Evolutionary conservation across 2,329 filamentous ascomycete genomes (phyloP).

Genomic region (Alternaria ventricosa): DNA sequence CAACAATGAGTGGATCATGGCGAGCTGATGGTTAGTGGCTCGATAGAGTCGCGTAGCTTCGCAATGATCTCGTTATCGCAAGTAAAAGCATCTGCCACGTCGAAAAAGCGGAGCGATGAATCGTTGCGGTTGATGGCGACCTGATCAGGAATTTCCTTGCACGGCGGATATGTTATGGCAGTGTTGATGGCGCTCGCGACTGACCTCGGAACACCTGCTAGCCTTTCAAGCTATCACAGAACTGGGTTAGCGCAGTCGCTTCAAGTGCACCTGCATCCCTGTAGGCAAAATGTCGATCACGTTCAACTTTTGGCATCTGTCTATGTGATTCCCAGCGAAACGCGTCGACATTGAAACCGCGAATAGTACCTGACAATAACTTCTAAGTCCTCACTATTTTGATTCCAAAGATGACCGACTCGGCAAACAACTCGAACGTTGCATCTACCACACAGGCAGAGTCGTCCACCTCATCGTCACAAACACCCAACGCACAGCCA

Average conservation of each 20-base stretch:
- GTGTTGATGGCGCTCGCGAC: neutral
- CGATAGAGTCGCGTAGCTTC: neutral
- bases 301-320: constrained; percentile 4
- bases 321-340: neutral
- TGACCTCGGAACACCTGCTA: neutral
- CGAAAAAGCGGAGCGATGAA: neutral
- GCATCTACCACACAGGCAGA: neutral
- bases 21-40: neutral
- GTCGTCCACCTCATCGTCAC: neutral
- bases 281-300: constrained; percentile 9
- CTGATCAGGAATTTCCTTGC: neutral
- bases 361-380: too few species aligned
- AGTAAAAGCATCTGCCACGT: neutral
- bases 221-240: neutral
- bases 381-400: too few species aligned
- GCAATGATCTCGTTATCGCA: neutral
- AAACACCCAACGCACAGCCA: neutral
- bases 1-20: too few species aligned
- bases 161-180: neutral
- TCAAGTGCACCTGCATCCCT: neutral
- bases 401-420: neutral
- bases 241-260: neutral
- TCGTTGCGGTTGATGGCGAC: neutral
- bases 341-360: neutral
- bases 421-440: neutral